These are phyloP conservation scores for Phytophthora quininea DNA, from an alignment of 352 stramenopile species.

Conservation along the genomic window DNA sequence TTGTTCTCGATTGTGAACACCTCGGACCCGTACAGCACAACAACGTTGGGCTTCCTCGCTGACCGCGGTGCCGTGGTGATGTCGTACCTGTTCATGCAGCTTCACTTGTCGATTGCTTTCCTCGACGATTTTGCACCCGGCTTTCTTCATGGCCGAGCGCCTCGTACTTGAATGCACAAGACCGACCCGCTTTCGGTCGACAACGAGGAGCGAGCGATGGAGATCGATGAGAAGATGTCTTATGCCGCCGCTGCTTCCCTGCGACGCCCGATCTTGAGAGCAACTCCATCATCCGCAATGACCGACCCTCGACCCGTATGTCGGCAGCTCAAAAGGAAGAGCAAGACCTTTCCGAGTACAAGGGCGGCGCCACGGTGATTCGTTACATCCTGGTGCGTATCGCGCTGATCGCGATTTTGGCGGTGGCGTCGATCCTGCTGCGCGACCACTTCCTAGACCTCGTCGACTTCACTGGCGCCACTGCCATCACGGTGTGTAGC, in stretches of 20 bases:
- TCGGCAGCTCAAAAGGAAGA: constrained; percentile 24
- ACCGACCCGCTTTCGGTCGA: background rate
- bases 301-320: constrained; percentile 7
- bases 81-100: constrained; percentile 27
- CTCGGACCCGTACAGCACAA: constrained; percentile 11
- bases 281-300: constrained; percentile 16
- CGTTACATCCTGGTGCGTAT: constrained; percentile 47
- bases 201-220: background rate
- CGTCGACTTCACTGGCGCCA: constrained; percentile 54
- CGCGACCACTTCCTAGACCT: constrained; percentile 52
- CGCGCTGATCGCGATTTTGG: constrained; percentile 39
- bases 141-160: constrained; percentile 37
- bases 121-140: constrained; percentile 34
- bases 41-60: constrained; percentile 19
- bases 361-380: constrained; percentile 34
- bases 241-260: constrained; percentile 32
- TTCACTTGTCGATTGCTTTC: constrained; percentile 41
- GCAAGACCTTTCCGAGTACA: constrained; percentile 47
- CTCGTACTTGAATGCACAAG: constrained; percentile 2
- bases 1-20: constrained; percentile 22
- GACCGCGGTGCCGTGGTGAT: constrained; percentile 22
- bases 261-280: constrained; percentile 31
- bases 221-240: constrained; percentile 36
- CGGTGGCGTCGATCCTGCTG: constrained; percentile 46
- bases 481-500: constrained; percentile 47